Evolutionary conservation across 441 rosid species (phyloP), one percentile per base, ranked within the genome.

Genomic region (Erodium texanum): DNA sequence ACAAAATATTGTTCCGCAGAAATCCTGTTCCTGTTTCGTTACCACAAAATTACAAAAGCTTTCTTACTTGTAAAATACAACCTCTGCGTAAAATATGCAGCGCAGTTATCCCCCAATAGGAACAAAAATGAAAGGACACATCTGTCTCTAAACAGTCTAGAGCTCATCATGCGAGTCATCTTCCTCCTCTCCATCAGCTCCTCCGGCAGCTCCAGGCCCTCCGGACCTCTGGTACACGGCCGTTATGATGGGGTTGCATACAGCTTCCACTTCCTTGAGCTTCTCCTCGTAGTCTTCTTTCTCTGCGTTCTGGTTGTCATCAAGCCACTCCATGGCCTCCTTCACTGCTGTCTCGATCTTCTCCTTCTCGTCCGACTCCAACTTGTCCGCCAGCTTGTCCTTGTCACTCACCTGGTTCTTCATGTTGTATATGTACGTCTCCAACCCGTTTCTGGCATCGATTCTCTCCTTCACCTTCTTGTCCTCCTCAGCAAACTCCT

Each of bases 401-500:
- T 91, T 91, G 87, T 93, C 99, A 24, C 38, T 85, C 38, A 91
- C 73, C 82, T 93, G 99, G 92, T 91, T 93, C 78, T 91, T 93
- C 99, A 93, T 86, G 93, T 93, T 93, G 80, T 91, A 93, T 10
- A 87, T 70, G 10, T 91, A 93, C 0, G 96, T 91, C 81, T 93
- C 99, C 0, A 93, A 76, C 74, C 89, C 70, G 81, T 93, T 93
- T 8, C 97, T 87, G 0, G 99, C 96, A 66, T 91, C 97, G 2
- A 93, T 88, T 66, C 70, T 86, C 80, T 93, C 97, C 84, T 93
- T 91, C 64, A 93, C 96, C 81, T 88, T 93, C 85, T 89, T 93
- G 81, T 93, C 99, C 74, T 91, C 99, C 77, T 93, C 99, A 0
- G 99, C 96, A 52, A 88, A 93, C 76, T 93, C 99, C 70, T 93